Evolutionary conservation across 371 early-diverging fungal species (phyloP), one percentile per base, ranked within the genome.

Genomic region (Mortierella sp.): DNA sequence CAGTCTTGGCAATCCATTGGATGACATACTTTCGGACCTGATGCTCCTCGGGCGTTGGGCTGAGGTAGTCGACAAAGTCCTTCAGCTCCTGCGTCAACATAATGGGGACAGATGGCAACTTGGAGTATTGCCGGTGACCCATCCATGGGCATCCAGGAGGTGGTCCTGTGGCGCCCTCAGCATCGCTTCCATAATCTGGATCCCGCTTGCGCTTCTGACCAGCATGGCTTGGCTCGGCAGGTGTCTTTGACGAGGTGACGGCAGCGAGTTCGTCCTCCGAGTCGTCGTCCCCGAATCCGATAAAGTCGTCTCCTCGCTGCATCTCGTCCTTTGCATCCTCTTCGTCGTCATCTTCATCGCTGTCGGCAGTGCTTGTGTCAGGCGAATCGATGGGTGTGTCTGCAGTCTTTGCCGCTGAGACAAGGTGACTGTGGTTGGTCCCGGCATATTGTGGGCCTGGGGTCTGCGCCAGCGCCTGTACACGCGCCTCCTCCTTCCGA

Each of bases 31-130:
- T 64, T 11, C 98, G 94, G 89, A 98, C 82, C 69, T 86, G 82
- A 59, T 93, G 92, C 83, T 99, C 99, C 26, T 93, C 94, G 19
- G 82, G 77, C 0, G 96, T 96, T 0, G 99, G 98, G 51, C 90
- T 87, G 21, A 98, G 88, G 81, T 94, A 98, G 6, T 91, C 83
- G 8, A 95, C 90, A 77, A 95, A 96, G 69, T 93, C 94, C n/a
- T 86, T 76, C 37, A 96, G 90, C 77, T 97, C 97, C 71, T 95
- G 88, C 71, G 94, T 90, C 69, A 96, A 78, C 79, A 85, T 79
- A 43, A 72, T 21, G 0, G 86, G 79, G 6, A 78, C 83, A 11
- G 83, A 78, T 0, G 74, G 51, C 69, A 78, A 46, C 10, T 64
- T 72, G 26, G 78, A 69, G 59, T 83, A 83, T 48, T 64, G 71